These are phyloP conservation scores for Heterobasidion irregulare DNA, from an alignment of 1,284 basidiomycete genomes.

Conservation along the genomic window DNA sequence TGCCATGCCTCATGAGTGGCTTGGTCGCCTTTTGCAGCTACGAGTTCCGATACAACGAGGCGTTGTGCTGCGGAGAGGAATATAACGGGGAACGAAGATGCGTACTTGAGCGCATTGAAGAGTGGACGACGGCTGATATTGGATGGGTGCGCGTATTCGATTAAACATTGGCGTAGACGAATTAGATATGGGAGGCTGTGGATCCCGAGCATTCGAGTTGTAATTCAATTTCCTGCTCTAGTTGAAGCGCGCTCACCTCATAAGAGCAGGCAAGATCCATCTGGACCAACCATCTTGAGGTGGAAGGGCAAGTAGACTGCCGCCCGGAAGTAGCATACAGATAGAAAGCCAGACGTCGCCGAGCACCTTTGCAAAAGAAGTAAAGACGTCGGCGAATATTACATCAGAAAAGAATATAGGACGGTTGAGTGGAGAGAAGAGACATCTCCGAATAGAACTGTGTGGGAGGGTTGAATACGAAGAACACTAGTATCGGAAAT, in stretches of 20 bases:
- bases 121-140: constrained; percentile 69
- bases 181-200: constrained; percentile 83
- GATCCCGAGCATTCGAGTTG: not conserved
- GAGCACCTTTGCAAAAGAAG: constrained; percentile 93
- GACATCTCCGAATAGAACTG: constrained; percentile 66
- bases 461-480: not conserved
- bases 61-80: constrained; percentile 85
- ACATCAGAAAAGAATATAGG: constrained; percentile 87
- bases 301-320: constrained; percentile 62
- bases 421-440: constrained; percentile 53
- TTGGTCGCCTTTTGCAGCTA: constrained; percentile 37
- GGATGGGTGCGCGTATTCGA: constrained; percentile 71
- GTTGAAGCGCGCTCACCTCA: constrained; percentile 53
- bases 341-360: constrained; percentile 90
- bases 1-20: constrained; percentile 52
- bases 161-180: constrained; percentile 88
- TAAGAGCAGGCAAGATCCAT: constrained; percentile 77
- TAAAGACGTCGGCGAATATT: constrained; percentile 91
- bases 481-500: not conserved
- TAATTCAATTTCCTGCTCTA: not conserved
- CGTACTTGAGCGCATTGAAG: constrained; percentile 96
- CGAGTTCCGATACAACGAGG: constrained; percentile 50
- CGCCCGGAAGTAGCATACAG: constrained; percentile 73
- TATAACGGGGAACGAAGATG: constrained; percentile 96
- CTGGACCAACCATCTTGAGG: constrained; percentile 52